phyloP scores from a whole-genome alignment of 495 filamentous ascomycete species.

The Aspergillus asperescens region DNA sequence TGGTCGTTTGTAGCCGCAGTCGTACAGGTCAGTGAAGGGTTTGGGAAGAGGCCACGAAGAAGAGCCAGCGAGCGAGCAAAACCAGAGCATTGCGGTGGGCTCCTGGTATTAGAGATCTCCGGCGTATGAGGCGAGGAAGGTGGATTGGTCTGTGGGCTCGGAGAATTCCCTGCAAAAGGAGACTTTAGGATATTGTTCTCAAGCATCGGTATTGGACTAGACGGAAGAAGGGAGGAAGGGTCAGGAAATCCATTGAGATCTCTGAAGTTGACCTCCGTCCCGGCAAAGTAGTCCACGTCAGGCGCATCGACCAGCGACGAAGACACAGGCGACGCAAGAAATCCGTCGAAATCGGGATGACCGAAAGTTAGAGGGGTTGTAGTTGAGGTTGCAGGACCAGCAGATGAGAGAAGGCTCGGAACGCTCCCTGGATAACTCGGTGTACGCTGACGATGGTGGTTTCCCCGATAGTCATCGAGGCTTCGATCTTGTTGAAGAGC shows the following conservation, averaged over 20 bases:
- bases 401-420: slow-evolving; percentile 6
- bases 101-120: background rate
- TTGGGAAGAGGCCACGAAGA: background rate
- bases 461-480: background rate
- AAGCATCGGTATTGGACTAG: background rate
- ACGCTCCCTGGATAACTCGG: slow-evolving; percentile 10
- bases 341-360: slow-evolving; percentile 13
- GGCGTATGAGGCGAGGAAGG: background rate
- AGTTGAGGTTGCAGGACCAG: slow-evolving; percentile 9
- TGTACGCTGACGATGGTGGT: background rate
- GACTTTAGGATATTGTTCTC: background rate
- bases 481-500: slow-evolving; percentile 2
- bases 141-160: background rate
- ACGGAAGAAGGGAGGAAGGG: background rate
- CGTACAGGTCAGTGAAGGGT: background rate
- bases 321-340: slow-evolving; percentile 15
- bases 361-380: slow-evolving; percentile 1
- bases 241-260: background rate
- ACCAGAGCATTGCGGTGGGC: background rate
- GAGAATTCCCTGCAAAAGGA: background rate
- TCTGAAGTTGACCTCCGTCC: background rate
- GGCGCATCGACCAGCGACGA: slow-evolving; percentile 7
- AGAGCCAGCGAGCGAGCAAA: background rate
- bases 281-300: slow-evolving; percentile 1
- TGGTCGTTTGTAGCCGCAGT: background rate